A percentile compares a stretch with the other conserved stretches of the same genome.
phyloP scores from a whole-genome alignment of 2,329 filamentous ascomycete species.

The Botrytis porri region DNA sequence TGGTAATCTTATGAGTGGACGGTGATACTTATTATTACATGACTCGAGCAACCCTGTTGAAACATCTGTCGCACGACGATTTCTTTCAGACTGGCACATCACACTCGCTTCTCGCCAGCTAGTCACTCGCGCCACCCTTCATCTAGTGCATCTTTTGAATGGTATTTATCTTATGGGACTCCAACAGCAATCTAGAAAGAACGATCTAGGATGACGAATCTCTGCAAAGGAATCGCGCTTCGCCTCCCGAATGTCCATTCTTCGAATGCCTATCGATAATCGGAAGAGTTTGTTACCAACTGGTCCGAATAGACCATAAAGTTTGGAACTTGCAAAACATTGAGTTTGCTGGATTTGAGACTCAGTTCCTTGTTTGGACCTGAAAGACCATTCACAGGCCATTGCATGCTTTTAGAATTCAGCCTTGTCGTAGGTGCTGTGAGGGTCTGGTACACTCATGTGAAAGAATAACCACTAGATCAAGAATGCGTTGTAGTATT shows the following conservation, averaged over 20 bases:
- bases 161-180: not conserved
- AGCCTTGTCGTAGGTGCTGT: not conserved
- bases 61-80: not conserved
- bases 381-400: not conserved
- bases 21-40: not conserved
- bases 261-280: not conserved
- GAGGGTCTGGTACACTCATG: not conserved
- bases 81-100: not conserved
- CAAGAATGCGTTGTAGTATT: not conserved
- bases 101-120: not conserved
- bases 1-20: not conserved
- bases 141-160: not conserved
- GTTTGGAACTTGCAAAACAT: not conserved
- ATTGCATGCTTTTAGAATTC: not conserved
- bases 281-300: not conserved
- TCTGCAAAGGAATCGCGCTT: not conserved
- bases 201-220: not conserved
- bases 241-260: not conserved
- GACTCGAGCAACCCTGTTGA: not conserved
- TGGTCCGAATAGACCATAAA: not conserved
- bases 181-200: not conserved
- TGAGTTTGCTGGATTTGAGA: not conserved
- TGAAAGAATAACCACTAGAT: not conserved
- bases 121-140: not conserved
- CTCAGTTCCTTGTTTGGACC: not conserved